Evolutionary conservation across 495 filamentous ascomycete species (phyloP).

Genomic region (Pseudoneurospora amorphoporcata): DNA sequence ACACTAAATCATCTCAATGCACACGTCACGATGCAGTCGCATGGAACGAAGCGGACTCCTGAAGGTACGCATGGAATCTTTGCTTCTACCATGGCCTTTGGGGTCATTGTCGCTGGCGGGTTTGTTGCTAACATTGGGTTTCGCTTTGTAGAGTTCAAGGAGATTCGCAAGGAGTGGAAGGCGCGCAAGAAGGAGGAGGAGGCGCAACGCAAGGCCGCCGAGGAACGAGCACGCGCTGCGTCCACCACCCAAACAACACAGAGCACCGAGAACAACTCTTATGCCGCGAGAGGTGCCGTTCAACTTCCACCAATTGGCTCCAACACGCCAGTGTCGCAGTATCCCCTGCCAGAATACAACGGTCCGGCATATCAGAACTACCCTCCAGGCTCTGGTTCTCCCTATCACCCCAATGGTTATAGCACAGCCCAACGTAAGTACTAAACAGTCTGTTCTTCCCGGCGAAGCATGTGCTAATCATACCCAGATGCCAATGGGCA

Average conservation of each 20-base stretch:
- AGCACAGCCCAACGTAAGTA: conserved; percentile 14
- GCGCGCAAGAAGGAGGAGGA: conserved; percentile 99
- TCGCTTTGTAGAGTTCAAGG: conserved; percentile 76
- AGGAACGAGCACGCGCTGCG: conserved; percentile 70
- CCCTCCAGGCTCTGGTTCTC: conserved; percentile 42
- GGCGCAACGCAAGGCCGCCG: conserved; percentile 74
- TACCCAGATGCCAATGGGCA: background rate
- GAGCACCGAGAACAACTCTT: conserved; percentile 3
- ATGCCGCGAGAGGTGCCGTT: conserved; percentile 15
- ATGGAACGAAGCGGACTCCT: conserved; percentile 83
- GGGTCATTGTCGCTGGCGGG: background rate
- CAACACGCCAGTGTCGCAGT: conserved; percentile 47
- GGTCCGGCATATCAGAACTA: conserved; percentile 46
- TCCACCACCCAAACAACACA: conserved; percentile 46
- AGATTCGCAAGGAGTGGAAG: conserved; percentile 99
- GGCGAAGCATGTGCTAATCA: background rate
- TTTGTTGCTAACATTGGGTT: conserved; percentile 22
- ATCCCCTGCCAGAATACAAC: conserved; percentile 59
- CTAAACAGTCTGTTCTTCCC: background rate
- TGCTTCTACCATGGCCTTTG: background rate
- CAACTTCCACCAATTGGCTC: conserved; percentile 87
- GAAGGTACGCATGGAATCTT: conserved; percentile 61
- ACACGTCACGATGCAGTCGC: conserved; percentile 96
- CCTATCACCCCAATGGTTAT: conserved; percentile 11
- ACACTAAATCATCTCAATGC: conserved; percentile 95